Base-by-base conservation (phyloP, 2,329 filamentous ascomycete species). In the Colletotrichum neosansevieriae region DNA sequence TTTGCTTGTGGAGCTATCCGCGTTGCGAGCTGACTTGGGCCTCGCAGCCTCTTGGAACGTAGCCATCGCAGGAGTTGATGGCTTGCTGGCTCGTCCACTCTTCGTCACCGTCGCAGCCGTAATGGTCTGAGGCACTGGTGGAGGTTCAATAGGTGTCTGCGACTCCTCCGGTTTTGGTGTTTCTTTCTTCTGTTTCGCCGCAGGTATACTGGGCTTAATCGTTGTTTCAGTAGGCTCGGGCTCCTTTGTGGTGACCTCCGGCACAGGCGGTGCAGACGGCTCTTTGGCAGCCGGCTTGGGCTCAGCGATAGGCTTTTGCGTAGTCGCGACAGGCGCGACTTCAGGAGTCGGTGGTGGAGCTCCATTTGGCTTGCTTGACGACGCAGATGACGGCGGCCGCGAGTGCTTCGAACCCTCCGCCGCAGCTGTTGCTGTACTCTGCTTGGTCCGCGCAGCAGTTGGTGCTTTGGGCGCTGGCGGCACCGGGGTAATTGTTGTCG, bases 381-480 rank as follows among this genome's bases (percentile, higher is more conserved):
- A 87, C 11, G 87, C 83, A 2, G 88, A 87, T 2, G 90, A 89
- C 5, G 85, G 79, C 2, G 89, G 87, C 40, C 88, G 83, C 69
- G 84, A 79, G n/a, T 69, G 66, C 63, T 85, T 84, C 62, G 79
- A 75, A 70, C 83, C 85, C 68, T 92, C 89, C 38, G 81, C 81
- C 58, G 79, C 81, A n/a, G 87, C 86, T 66, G 89, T 87, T 62
- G 88, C 86, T 15, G 92, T 93, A 75, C 92, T 94, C 76, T 94
- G 93, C 74, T 94, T 89, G 42, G 89, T 88, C 72, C 93, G 89
- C 6, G 91, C 89, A 5, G 91, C 90, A 58, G 88, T 84, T 12
- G 92, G 59, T 17, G 60, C 32, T 19, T 70, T 71, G 6, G 51
- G 54, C 29, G 63, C 58, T 19, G 67, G 42, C 4, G 67, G 57